phyloP scores from a whole-genome alignment of 768 basidiomycete genomes.

The Macrolepiota dolichaula region DNA sequence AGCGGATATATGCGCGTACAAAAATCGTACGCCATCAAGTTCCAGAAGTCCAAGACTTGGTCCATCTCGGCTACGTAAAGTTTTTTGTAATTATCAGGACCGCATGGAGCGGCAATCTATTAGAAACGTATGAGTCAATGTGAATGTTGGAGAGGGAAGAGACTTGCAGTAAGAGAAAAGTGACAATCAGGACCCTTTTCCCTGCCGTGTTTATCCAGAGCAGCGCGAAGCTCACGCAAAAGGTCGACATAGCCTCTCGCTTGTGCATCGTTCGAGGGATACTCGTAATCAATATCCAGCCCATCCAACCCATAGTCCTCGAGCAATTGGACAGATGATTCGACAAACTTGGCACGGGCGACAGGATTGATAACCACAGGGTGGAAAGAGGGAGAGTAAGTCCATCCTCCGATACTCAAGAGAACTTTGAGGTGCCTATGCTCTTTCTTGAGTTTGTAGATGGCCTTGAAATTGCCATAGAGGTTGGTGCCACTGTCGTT shows the following conservation, averaged over 20 bases:
- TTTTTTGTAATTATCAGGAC: slow-evolving; percentile 79
- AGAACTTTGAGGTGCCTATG: slow-evolving; percentile 78
- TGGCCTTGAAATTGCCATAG: slow-evolving; percentile 93
- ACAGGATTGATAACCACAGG: slow-evolving; percentile 67
- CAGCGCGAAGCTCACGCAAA: slow-evolving; percentile 69
- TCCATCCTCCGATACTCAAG: slow-evolving; percentile 95
- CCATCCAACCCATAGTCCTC: slow-evolving; percentile 95
- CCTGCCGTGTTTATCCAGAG: slow-evolving; percentile 71
- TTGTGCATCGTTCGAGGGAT: slow-evolving; percentile 75
- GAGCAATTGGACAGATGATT: slow-evolving; percentile 70
- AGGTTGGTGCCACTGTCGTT: slow-evolving; percentile 87
- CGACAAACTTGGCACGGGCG: slow-evolving; percentile 75
- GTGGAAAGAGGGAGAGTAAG: slow-evolving; percentile 85
- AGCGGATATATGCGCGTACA: slow-evolving; percentile 38
- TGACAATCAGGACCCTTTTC: slow-evolving; percentile 52
- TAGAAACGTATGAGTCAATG: background rate
- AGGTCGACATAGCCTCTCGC: slow-evolving; percentile 84
- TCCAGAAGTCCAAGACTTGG: slow-evolving; percentile 89
- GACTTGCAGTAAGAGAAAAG: slow-evolving; percentile 72
- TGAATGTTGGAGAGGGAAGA: background rate
- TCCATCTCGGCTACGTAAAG: slow-evolving; percentile 85
- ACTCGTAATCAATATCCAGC: slow-evolving; percentile 91
- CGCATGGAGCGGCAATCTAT: slow-evolving; percentile 92
- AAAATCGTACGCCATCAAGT: slow-evolving; percentile 93
- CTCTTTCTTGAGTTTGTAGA: slow-evolving; percentile 86